phyloP scores from a whole-genome alignment of 179 eudicot genomes.

The Drosera spatulata region DNA sequence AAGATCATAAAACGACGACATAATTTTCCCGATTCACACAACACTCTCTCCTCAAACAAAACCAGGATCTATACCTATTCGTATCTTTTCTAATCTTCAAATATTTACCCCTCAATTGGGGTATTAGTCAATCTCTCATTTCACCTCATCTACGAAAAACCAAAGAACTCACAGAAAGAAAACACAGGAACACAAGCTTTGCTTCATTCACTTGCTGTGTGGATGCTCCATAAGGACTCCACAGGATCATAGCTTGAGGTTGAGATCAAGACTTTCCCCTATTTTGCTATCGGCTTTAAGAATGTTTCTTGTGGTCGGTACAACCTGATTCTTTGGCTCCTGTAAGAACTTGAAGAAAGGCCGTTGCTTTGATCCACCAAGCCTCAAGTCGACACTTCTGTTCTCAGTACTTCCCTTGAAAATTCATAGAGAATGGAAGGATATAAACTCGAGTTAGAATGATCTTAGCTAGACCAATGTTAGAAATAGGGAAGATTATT shows the following conservation, averaged over 20 bases:
- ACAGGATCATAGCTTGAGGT: conserved; percentile 30
- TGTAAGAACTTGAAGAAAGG: conserved; percentile 37
- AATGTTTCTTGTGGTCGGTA: conserved; percentile 2
- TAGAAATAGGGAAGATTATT: not conserved
- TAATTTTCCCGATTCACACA: too few species aligned
- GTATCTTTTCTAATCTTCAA: not conserved
- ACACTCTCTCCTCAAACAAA: too few species aligned
- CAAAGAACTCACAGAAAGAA: not conserved
- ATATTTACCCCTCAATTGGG: not conserved
- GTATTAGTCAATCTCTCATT: not conserved
- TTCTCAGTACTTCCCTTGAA: conserved; percentile 24
- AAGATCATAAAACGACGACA: too few species aligned
- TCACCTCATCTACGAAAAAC: not conserved
- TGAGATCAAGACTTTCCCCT: conserved; percentile 48
- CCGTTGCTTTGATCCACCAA: conserved; percentile 14
- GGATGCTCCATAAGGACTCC: not conserved
- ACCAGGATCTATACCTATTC: too few species aligned
- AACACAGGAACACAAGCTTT: too few species aligned
- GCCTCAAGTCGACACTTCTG: conserved; percentile 6
- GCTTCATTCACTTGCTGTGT: not conserved
- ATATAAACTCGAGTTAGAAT: not conserved
- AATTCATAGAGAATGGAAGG: not conserved
- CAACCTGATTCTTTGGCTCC: conserved; percentile 7
- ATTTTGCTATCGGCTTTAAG: conserved; percentile 20
- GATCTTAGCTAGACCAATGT: not conserved